A percentile compares a stretch with the other conserved stretches of the same genome.
Evolutionary conservation across 768 basidiomycete species (phyloP).

Genomic region (Agaricus bisporus): DNA sequence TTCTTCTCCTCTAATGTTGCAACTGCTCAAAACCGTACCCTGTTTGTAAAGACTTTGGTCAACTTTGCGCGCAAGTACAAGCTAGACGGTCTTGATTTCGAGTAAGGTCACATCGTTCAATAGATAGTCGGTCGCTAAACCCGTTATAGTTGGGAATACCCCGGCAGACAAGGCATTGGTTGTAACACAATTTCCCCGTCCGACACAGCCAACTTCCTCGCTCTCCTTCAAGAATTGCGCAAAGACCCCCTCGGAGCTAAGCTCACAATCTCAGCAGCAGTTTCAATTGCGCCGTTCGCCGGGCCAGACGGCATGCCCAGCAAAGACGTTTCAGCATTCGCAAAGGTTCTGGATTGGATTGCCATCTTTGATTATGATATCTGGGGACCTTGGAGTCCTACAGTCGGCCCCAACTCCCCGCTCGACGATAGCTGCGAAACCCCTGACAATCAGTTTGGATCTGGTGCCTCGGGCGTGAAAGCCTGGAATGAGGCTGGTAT

Average conservation of each 20-base stretch:
- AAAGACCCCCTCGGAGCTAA: slow-evolving; percentile 41
- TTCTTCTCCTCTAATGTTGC: slow-evolving; percentile 61
- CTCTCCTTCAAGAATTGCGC: slow-evolving; percentile 73
- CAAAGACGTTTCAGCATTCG: slow-evolving; percentile 66
- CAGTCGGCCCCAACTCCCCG: slow-evolving; percentile 84
- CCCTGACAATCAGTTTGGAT: slow-evolving; percentile 56
- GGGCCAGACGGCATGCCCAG: slow-evolving; percentile 48
- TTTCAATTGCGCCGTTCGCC: slow-evolving; percentile 33
- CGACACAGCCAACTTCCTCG: slow-evolving; percentile 76
- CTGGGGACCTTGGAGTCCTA: slow-evolving; percentile 54
- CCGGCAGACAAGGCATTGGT: slow-evolving; percentile 58
- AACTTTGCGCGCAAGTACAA: slow-evolving; percentile 45
- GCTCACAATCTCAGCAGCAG: slow-evolving; percentile 52
- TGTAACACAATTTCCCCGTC: slow-evolving; percentile 58
- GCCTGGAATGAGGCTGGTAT: slow-evolving; percentile 76
- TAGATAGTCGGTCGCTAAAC: neutral
- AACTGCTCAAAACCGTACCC: slow-evolving; percentile 50
- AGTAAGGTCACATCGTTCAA: slow-evolving; percentile 26
- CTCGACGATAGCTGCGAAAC: slow-evolving; percentile 74
- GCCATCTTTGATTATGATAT: slow-evolving; percentile 70
- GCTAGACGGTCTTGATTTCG: slow-evolving; percentile 55
- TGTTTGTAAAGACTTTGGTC: slow-evolving; percentile 55
- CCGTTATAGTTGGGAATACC: slow-evolving; percentile 78
- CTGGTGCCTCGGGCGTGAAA: slow-evolving; percentile 65
- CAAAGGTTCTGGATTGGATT: slow-evolving; percentile 51